These are phyloP conservation scores for Haplosporangium sp. DNA, from an alignment of 371 early-diverging fungal genomes.

Conservation along the genomic window DNA sequence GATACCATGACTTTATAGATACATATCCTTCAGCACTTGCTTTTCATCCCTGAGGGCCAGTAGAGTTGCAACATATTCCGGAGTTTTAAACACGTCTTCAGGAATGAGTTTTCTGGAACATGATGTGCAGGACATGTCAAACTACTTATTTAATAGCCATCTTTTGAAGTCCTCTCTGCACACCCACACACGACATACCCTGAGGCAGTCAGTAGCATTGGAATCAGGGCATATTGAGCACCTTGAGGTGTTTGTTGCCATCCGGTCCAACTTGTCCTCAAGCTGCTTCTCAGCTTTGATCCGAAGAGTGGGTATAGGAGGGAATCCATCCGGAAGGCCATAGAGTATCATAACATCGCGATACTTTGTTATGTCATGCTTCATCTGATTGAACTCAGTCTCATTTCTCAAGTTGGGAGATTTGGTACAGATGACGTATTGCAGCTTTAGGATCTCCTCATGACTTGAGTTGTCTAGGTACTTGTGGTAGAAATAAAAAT, in stretches of 20 bases:
- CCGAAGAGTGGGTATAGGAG: conserved; percentile 16
- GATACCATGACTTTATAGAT: not conserved
- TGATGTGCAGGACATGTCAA: conserved; percentile 22
- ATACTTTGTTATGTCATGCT: conserved; percentile 12
- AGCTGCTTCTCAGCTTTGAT: conserved; percentile 20
- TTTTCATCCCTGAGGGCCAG: conserved; percentile 20
- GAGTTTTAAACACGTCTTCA: conserved; percentile 26
- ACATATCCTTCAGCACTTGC: conserved; percentile 17
- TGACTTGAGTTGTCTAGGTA: not conserved
- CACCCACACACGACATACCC: conserved; percentile 23
- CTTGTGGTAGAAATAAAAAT: too few species aligned
- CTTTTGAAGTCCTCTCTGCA: conserved; percentile 20
- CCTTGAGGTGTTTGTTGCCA: not conserved
- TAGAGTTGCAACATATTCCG: conserved; percentile 25
- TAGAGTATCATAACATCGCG: conserved; percentile 24
- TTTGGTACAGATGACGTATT: conserved; percentile 19
- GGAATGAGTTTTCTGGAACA: conserved; percentile 18
- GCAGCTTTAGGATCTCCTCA: conserved; percentile 17
- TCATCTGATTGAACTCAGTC: conserved; percentile 11
- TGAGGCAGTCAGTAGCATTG: conserved; percentile 12
- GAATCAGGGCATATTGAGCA: conserved; percentile 27
- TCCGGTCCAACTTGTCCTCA: conserved; percentile 13
- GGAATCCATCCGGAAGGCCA: conserved; percentile 22
- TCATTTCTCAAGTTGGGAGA: conserved; percentile 10
- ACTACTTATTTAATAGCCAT: conserved; percentile 24